Base-by-base conservation (phyloP, 1,284 basidiomycete genomes). In the Porodaedalea pini region DNA sequence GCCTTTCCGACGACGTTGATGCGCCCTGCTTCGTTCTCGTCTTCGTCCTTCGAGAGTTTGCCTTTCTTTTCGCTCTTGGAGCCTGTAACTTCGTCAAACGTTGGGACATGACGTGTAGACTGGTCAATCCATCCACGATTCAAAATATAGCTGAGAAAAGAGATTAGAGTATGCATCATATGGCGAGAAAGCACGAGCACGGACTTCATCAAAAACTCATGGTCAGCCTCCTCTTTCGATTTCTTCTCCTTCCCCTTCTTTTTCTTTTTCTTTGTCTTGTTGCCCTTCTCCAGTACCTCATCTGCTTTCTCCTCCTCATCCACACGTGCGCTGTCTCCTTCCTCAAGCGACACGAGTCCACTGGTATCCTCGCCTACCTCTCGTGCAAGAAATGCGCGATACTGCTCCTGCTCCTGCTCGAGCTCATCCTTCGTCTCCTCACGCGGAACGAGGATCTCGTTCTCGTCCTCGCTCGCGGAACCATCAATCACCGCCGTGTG, bases 111-210 rank as follows among this genome's bases (percentile, higher is more conserved):
- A 23, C 81, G 77, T 7, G 78, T 73, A 2, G 84, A 78, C 52
- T 81, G 82, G 71, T 97, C 94, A 57, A 98, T 86, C 94, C 94
- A 98, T 0, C 94, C 94, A 37, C 94, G 90, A 69, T 94, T 94
- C 19, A 96, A 76, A 61, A 98, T 96, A 70, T 96, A 98, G 71
- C 94, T 96, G 62, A 2, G 34, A 43, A 41, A 51, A 3, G 39
- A 40, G 6, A 56, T 23, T 45, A 47, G 7, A 41, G 37, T 19
- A 56, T 51, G 37, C 50, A 44, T 31, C 36, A 15, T 6, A 15
- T 3, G 44, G 51, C 32, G 21, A 58, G 56, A 41, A 29, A 60
- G 31, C 27, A 59, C 17, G 27, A 49, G 29, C 25, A 78, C 85
- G 66, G 67, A 97, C 93, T 92, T 89, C 76, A 95, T 82, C 53